Evolutionary conservation across 257 asterid species (phyloP).

Genomic region (Solanum sparsipilum): DNA sequence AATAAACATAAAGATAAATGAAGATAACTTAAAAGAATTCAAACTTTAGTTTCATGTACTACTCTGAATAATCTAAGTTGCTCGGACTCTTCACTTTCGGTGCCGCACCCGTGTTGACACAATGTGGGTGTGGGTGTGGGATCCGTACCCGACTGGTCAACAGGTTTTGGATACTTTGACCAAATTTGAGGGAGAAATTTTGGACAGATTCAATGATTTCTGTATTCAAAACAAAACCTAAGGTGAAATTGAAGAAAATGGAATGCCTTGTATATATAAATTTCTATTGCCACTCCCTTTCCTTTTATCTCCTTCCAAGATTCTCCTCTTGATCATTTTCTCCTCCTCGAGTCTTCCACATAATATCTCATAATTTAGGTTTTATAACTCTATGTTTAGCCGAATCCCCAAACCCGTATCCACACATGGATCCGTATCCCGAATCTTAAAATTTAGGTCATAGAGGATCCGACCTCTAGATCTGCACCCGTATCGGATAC

Average conservation of each 20-base stretch:
- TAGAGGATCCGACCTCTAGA: background rate
- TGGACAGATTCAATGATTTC: background rate
- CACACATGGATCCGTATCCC: background rate
- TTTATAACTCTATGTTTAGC: background rate
- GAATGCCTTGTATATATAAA: background rate
- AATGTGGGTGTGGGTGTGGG: background rate
- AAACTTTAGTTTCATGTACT: background rate
- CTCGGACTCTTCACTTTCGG: background rate
- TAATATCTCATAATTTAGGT: background rate
- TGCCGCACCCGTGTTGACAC: background rate
- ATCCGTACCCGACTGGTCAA: background rate
- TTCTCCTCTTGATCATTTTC: background rate
- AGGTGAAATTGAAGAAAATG: background rate
- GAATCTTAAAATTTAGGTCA: background rate
- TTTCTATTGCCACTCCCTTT: background rate
- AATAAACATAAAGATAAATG: background rate
- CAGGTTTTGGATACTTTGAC: background rate
- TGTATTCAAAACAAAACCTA: background rate
- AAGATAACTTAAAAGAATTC: background rate
- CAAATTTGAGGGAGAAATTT: background rate
- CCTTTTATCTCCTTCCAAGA: background rate
- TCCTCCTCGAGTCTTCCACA: background rate
- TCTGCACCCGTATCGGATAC: background rate
- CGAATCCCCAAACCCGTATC: background rate
- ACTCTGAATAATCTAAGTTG: background rate